Conservation (phyloP, 1,284 basidiomycete genomes). For the Mycosarcoma mackinlayi region DNA sequence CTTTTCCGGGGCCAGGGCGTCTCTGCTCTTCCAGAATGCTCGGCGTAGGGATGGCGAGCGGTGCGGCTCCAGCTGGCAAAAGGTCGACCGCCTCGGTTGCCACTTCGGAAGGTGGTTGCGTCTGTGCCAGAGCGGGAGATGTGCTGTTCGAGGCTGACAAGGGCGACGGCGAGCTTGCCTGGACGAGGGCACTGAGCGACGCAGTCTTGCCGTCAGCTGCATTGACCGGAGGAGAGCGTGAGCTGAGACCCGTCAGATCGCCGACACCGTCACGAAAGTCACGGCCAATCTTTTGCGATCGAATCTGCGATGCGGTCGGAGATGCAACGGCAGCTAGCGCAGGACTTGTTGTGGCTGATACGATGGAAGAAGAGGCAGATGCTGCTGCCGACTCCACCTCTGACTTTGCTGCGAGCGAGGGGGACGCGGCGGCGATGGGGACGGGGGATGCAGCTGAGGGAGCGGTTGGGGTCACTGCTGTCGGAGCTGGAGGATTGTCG, state of each 20-base stretch:
- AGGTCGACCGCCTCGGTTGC: conserved; percentile 16
- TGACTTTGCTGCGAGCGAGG: conserved; percentile 6
- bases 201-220: conserved; percentile 20
- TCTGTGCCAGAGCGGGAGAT: conserved; percentile 10
- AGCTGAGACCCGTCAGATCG: conserved; percentile 48
- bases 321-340: conserved; percentile 5
- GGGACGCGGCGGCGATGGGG: conserved; percentile 8
- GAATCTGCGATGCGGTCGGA: conserved; percentile 21
- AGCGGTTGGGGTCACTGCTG: neutral
- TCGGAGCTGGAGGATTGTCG: conserved; percentile 1
- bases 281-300: conserved; percentile 41
- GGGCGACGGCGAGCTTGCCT: conserved; percentile 32
- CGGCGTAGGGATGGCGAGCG: conserved; percentile 39
- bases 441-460: conserved; percentile 5
- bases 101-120: conserved; percentile 4
- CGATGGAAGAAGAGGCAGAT: conserved; percentile 21
- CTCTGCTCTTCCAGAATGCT: conserved; percentile 43
- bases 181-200: conserved; percentile 17
- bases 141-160: conserved; percentile 17
- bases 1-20: conserved; percentile 14
- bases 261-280: conserved; percentile 49
- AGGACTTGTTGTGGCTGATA: conserved; percentile 18
- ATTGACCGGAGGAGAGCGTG: conserved; percentile 40
- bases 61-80: conserved; percentile 43
- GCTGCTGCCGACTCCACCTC: conserved; percentile 24